Conservation (phyloP, 108 stramenopile species). For the Cylindrotheca fusiformis region DNA sequence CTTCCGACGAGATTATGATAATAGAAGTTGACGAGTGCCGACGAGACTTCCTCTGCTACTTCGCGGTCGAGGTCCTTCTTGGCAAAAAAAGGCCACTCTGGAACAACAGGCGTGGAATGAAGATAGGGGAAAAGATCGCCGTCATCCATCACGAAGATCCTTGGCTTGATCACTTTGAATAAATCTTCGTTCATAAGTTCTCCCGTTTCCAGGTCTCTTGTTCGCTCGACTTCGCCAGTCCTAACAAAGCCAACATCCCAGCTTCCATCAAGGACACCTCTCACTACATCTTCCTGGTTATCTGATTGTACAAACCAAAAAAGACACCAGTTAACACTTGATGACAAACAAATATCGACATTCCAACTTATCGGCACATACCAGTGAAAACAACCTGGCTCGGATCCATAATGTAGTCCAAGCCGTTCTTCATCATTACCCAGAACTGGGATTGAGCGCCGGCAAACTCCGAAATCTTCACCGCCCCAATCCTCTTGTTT, state of each 20-base stretch:
- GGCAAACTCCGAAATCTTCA: conserved; percentile 26
- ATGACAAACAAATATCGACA: not conserved
- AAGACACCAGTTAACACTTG: not conserved
- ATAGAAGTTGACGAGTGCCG: conserved; percentile 13
- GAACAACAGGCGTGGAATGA: conserved; percentile 11
- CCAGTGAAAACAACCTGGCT: conserved; percentile 32
- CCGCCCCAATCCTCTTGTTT: conserved; percentile 27
- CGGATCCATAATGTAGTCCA: conserved; percentile 35
- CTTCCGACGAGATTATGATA: conserved; percentile 16
- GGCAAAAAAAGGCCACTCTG: conserved; percentile 25
- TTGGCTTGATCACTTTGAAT: conserved; percentile 26
- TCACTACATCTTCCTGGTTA: conserved; percentile 19
- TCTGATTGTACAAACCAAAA: not conserved
- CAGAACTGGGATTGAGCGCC: conserved; percentile 36
- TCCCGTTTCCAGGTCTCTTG: conserved; percentile 13
- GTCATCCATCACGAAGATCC: conserved; percentile 16
- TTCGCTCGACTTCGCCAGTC: conserved; percentile 25
- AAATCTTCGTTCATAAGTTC: conserved; percentile 15
- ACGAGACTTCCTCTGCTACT: conserved; percentile 23
- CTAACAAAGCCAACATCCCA: conserved; percentile 32
- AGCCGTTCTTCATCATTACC: conserved; percentile 25
- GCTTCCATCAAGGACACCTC: conserved; percentile 22
- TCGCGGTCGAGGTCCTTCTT: conserved; percentile 19
- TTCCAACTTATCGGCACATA: not conserved
- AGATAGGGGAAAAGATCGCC: conserved; percentile 25